Conservation (phyloP, 805 yeast genomes). For the Wickerhamia fluorescens region DNA sequence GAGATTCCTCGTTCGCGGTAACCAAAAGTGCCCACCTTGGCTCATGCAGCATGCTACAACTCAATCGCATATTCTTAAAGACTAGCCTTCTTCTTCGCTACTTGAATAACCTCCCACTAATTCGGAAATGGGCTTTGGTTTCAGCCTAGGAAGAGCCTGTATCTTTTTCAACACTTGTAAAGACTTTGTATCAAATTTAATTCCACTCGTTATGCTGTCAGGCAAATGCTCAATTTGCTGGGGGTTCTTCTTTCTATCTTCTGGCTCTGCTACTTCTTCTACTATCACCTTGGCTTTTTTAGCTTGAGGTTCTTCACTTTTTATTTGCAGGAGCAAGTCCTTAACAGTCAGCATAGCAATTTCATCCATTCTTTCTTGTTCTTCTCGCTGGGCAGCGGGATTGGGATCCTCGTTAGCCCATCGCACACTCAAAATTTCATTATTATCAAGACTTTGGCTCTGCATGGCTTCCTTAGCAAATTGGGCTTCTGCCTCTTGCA, state of each 20-base stretch:
- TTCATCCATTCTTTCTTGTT: constrained; percentile 43
- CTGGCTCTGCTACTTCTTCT: constrained; percentile 12
- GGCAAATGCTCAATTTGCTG: too few species aligned
- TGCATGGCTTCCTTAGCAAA: constrained; percentile 95
- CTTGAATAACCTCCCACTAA: too few species aligned
- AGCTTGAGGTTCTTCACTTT: constrained; percentile 17
- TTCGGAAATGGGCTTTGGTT: too few species aligned
- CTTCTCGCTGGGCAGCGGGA: constrained; percentile 51
- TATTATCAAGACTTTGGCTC: constrained; percentile 54
- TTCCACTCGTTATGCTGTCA: too few species aligned
- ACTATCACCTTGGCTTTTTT: constrained; percentile 11
- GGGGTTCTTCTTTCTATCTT: too few species aligned
- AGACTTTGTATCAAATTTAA: constrained; percentile 4
- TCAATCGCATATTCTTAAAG: constrained; percentile 9
- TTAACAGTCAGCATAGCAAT: constrained; percentile 48
- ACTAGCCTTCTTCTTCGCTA: too few species aligned
- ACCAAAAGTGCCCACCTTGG: constrained; percentile 24
- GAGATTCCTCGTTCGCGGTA: constrained; percentile 37
- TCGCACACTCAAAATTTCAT: constrained; percentile 61
- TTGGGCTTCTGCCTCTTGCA: constrained; percentile 70
- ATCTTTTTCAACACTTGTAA: constrained; percentile 6
- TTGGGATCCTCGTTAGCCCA: constrained; percentile 93
- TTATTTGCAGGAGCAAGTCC: constrained; percentile 26
- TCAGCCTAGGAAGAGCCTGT: too few species aligned
- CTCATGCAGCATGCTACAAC: constrained; percentile 10